Evolutionary conservation across 306 rosid species (phyloP), one percentile per base, ranked within the genome.

Genomic region (Benincasa hispida): DNA sequence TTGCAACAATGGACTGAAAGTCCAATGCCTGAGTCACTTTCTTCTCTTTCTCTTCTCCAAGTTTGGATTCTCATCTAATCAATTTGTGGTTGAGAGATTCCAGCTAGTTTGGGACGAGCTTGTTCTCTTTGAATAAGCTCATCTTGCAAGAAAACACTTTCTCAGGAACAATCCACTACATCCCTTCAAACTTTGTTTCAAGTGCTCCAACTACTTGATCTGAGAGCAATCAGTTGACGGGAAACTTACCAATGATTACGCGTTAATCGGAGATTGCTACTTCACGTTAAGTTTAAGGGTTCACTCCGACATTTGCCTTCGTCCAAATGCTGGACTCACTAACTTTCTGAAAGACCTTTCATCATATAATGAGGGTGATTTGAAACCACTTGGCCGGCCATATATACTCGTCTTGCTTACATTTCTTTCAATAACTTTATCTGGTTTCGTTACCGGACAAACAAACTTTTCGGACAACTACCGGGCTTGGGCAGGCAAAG

Each of bases 171-270:
- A 90, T 95, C 74, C 99, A n/a, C 99, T 25, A 18, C 87, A 15
- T 90, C 96, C 15, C 76, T n/a, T 95, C 34, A 81, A 93, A 76
- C 83, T 84, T 15, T 90, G 99, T n/a, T 77, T 88, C 82, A 35
- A 80, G 86, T 80, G n/a, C 96, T 95, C n/a, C 96, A 89, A 76
- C 78, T 90, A 78, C 96, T 95, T 85, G 99, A 95, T 83, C 97
- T 95, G 28, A 87, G 99, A 85, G 87, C 79, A 95, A 95, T 61
- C 81, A 86, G 80, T 89, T 95, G 66, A 83, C 66, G 1, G 98
- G 96, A 51, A 76, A 78, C 65, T 85, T 95, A 45, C 98, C 98
- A 0, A 77, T 77, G n/a, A n/a, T n/a, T n/a, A n/a, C n/a, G 96
- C 88, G 74, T 82, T 92, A 85, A 74, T 77, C 89, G 5, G 97